phyloP scores from a whole-genome alignment of 2,329 filamentous ascomycete genomes.

The Hymenoscyphus fraxineus region DNA sequence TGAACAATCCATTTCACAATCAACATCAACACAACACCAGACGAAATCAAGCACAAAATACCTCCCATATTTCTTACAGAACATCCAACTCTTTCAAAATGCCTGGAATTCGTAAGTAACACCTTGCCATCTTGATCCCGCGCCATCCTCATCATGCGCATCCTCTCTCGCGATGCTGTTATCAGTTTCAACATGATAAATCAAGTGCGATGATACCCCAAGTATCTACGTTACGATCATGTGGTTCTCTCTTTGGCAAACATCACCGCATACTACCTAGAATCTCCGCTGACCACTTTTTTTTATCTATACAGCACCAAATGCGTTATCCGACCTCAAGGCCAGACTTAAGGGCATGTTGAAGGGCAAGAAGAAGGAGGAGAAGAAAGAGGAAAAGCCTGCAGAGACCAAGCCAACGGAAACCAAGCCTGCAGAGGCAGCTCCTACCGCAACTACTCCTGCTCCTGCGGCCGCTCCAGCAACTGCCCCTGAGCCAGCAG shows the following conservation, averaged over 20 bases:
- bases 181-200: neutral
- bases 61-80: neutral
- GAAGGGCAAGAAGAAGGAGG: conserved; percentile 30
- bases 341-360: conserved; percentile 33
- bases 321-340: conserved; percentile 31
- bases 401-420: conserved; percentile 22
- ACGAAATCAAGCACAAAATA: neutral
- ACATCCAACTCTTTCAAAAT: conserved; percentile 7
- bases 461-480: conserved; percentile 16
- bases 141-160: neutral
- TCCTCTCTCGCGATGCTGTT: conserved; percentile 2
- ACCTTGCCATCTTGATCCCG: neutral
- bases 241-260: neutral
- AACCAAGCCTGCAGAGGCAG: conserved; percentile 12
- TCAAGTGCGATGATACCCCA: neutral
- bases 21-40: neutral
- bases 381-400: conserved; percentile 28
- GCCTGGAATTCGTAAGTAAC: conserved; percentile 14
- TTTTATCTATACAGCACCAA: conserved; percentile 28
- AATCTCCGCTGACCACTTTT: conserved; percentile 14
- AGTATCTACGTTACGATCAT: neutral
- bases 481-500: neutral
- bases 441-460: conserved; percentile 23
- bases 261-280: neutral
- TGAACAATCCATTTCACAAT: neutral